These are phyloP conservation scores for Scutellaria barbata DNA, from an alignment of 257 asterid genomes.

Conservation along the genomic window DNA sequence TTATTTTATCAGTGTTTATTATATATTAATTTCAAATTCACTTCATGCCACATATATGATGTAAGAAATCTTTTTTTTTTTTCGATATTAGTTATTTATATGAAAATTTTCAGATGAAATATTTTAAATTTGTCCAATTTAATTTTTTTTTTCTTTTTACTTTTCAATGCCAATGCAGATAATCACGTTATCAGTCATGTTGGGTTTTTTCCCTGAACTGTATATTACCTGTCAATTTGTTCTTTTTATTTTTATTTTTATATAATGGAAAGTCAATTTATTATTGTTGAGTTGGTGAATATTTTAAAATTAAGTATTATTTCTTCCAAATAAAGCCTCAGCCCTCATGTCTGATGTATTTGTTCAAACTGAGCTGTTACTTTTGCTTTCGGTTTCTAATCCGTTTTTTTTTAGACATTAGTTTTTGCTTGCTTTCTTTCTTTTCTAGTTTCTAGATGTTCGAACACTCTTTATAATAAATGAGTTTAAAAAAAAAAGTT, in stretches of 20 bases:
- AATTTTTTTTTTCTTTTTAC: background rate
- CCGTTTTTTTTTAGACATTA: background rate
- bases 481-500: too few species aligned
- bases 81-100: background rate
- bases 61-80: background rate
- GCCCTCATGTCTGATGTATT: background rate
- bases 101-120: too few species aligned
- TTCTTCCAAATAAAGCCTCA: conserved; percentile 20
- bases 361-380: conserved; percentile 24
- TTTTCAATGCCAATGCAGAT: conserved; percentile 3
- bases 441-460: too few species aligned
- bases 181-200: background rate
- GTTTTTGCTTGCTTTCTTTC: background rate
- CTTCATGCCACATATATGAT: background rate
- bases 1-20: too few species aligned
- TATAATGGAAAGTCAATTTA: background rate
- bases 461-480: too few species aligned
- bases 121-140: too few species aligned
- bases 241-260: too few species aligned
- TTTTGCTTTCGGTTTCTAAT: background rate
- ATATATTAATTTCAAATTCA: background rate
- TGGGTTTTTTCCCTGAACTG: background rate
- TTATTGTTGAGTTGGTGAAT: conserved; percentile 1
- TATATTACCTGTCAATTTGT: background rate
- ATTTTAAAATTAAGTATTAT: background rate